Conservation (phyloP, 805 yeast species). For the Starmera quercuum region DNA sequence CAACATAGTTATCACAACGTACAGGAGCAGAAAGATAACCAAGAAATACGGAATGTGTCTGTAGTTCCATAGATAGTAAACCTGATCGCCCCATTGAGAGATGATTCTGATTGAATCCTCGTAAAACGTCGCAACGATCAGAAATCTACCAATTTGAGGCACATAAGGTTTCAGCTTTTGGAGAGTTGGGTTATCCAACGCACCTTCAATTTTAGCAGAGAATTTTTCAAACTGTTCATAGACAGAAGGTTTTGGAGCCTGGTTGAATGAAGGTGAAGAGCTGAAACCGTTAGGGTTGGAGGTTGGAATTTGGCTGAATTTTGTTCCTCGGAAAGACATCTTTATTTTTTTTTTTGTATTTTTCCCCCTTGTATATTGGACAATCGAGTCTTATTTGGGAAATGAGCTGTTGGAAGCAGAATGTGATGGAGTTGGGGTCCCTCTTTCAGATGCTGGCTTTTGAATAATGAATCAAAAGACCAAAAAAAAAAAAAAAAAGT, state of each 20-base stretch:
- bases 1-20: conserved; percentile 64
- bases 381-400: no score
- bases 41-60: conserved; percentile 74
- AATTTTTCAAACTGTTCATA: conserved; percentile 37
- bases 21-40: conserved; percentile 60
- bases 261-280: conserved; percentile 6
- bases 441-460: no score
- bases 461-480: no score
- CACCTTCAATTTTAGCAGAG: conserved; percentile 46
- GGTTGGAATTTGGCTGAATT: conserved; percentile 20
- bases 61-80: conserved; percentile 71
- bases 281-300: conserved; percentile 7
- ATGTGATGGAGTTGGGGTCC: not conserved
- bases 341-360: no score
- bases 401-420: not conserved
- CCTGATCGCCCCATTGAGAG: conserved; percentile 89
- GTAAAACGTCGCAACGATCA: conserved; percentile 87
- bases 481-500: no score
- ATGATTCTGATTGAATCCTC: conserved; percentile 83
- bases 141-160: conserved; percentile 81
- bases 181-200: conserved; percentile 41
- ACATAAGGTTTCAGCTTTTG: conserved; percentile 57
- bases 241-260: conserved; percentile 1
- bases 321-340: conserved; percentile 19
- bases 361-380: no score